Percentiles rank a stretch among this genome's conserved stretches.
phyloP scores from a whole-genome alignment of 2,329 filamentous ascomycete genomes.

The Sporothrix luriei region DNA sequence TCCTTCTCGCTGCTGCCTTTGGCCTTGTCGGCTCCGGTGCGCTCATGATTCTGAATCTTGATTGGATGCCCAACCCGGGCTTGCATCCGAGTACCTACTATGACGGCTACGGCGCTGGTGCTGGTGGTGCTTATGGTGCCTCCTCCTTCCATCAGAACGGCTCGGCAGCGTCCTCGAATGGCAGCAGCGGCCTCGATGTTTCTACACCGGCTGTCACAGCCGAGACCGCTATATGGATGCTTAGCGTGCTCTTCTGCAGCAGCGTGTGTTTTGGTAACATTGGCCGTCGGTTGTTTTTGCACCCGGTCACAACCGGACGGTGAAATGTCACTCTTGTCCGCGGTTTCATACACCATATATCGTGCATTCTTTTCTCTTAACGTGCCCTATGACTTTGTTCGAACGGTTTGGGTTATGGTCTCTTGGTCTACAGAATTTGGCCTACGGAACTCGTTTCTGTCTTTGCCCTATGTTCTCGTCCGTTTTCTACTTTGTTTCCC shows the following conservation, averaged over 20 bases:
- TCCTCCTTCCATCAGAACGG: constrained; percentile 36
- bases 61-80: constrained; percentile 72
- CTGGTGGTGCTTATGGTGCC: constrained; percentile 24
- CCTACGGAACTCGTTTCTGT: neutral
- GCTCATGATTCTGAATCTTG: constrained; percentile 73
- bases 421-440: constrained; percentile 5
- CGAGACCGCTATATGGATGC: constrained; percentile 81
- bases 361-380: constrained; percentile 9
- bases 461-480: neutral
- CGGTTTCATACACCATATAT: too few relatives aligned
- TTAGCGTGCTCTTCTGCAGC: constrained; percentile 92
- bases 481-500: neutral
- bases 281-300: constrained; percentile 72
- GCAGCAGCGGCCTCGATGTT: constrained; percentile 29
- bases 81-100: constrained; percentile 35
- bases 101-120: constrained; percentile 28
- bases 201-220: constrained; percentile 57
- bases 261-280: constrained; percentile 97
- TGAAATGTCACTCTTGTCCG: neutral
- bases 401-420: constrained; percentile 6
- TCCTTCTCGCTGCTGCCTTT: constrained; percentile 74
- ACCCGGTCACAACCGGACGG: neutral
- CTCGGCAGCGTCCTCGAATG: constrained; percentile 25
- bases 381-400: neutral
- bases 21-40: constrained; percentile 73